Evolutionary conservation across 495 filamentous ascomycete genomes (phyloP), one percentile per base, ranked within the genome.

Genomic region (Tetracladium setigerum): DNA sequence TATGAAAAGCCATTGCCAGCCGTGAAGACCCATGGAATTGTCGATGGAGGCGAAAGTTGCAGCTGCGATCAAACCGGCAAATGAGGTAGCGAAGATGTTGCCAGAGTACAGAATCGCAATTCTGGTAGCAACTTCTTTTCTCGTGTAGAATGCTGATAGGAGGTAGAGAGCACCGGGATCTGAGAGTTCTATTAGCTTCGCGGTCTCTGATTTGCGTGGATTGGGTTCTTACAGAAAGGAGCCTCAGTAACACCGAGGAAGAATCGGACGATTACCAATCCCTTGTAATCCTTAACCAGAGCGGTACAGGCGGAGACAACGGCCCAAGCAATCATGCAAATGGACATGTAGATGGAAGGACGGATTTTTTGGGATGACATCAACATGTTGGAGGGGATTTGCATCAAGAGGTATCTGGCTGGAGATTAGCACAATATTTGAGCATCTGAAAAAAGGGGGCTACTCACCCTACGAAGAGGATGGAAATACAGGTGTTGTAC

Each of bases 221-320:
- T 44, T n/a, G n/a, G n/a, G n/a, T n/a, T n/a, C n/a, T n/a, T n/a
- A n/a, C n/a, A 49, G 31, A 68, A 71, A 2, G 68, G 66, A 2
- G 82, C 79, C 60, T 84, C 82, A 2, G 80, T 65, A 24, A 87
- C 65, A 12, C 86, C 86, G 5, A 89, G 65, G 38, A 83, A 81
- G n/a, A 86, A 58, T 6, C 86, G 75, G 7, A 80, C 69, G n/a
- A 71, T 61, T 12, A 86, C 61, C 2, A 90, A 61, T 1, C 80
- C 78, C 1, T 62, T 54, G 55, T 73, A 86, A 53, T 74, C 73
- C 7, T 75, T 67, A 1, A 62, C 59, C 1, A 67, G 44, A 17
- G 60, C 71, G 3, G 74, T 78, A 4, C 55, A 59, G 1, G 57
- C 63, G 10, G 67, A 69, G 12, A 74, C 57, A 11, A 69, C 55